A percentile compares a stretch with the other conserved stretches of the same genome.
These are phyloP conservation scores for Trypanosoma theileri DNA, from an alignment of 208 protist species.

Conservation along the genomic window DNA sequence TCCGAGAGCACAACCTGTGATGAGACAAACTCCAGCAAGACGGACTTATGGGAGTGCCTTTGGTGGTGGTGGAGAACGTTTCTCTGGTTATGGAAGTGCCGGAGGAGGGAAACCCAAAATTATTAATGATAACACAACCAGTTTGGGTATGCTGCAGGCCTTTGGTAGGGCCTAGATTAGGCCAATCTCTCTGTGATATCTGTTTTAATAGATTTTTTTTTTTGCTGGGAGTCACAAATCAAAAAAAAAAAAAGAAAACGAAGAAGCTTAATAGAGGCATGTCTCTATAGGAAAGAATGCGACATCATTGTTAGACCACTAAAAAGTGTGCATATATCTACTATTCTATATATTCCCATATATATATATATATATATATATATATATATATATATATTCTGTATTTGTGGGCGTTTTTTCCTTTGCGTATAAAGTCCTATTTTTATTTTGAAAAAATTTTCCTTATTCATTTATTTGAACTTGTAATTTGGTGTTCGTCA, in stretches of 20 bases:
- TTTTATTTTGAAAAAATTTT: too few species aligned
- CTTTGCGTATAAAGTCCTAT: too few species aligned
- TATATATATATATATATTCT: too few species aligned
- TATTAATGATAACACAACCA: constrained; percentile 82
- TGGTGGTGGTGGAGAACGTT: constrained; percentile 30
- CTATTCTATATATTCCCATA: too few species aligned
- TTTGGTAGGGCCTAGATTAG: constrained; percentile 65
- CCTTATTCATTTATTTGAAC: too few species aligned
- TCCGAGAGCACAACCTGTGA: not conserved
- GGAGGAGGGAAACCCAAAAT: constrained; percentile 52
- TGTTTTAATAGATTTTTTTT: not conserved
- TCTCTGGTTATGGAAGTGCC: constrained; percentile 23
- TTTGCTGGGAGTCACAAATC: not conserved
- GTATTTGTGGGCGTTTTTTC: too few species aligned
- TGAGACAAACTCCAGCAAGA: constrained; percentile 7
- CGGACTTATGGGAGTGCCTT: constrained; percentile 32
- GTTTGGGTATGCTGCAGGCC: constrained; percentile 84
- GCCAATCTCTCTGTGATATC: not conserved
- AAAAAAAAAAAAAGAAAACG: not conserved
- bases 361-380: too few species aligned
- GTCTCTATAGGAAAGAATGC: too few species aligned
- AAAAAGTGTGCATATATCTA: too few species aligned
- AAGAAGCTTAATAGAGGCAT: too few species aligned
- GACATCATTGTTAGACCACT: too few species aligned
- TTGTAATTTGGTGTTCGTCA: too few species aligned